These are phyloP conservation scores for Aspergillus unguis DNA, from an alignment of 2,329 filamentous ascomycete species.

Conservation along the genomic window DNA sequence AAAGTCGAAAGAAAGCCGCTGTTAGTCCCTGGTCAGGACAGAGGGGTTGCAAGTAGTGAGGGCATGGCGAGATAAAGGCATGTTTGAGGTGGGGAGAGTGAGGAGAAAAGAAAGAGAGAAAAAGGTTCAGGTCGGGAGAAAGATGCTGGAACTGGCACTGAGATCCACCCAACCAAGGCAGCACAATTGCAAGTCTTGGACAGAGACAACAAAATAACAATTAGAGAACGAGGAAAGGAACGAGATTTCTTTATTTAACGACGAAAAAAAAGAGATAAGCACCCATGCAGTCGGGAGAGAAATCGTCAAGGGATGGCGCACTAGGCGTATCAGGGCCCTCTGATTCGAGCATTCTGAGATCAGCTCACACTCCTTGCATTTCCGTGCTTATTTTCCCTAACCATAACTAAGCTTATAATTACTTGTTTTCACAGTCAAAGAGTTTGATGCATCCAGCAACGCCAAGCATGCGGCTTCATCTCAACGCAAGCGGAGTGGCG, in stretches of 20 bases:
- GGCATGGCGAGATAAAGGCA: slow-evolving; percentile 3
- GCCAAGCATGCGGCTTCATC: background rate
- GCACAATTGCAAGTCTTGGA: too few relatives aligned
- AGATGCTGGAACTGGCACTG: too few relatives aligned
- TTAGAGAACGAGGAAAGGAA: too few relatives aligned
- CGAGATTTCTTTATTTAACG: background rate
- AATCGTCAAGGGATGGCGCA: background rate
- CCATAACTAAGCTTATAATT: background rate
- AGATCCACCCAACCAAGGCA: too few relatives aligned
- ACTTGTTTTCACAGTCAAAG: too few relatives aligned
- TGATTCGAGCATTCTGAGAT: slow-evolving; percentile 2
- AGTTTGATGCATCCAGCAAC: background rate
- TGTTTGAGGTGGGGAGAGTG: background rate
- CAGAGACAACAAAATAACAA: too few relatives aligned
- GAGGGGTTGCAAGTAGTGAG: background rate
- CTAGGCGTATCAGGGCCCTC: background rate
- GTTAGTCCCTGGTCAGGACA: slow-evolving; percentile 8
- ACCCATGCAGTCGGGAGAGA: slow-evolving; percentile 1
- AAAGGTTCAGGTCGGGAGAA: background rate
- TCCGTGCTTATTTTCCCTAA: background rate
- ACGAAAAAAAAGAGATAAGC: background rate
- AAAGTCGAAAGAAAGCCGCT: background rate
- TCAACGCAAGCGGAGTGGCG: background rate
- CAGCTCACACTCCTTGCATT: background rate
- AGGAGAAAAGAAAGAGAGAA: background rate